Percentiles rank a stretch among this genome's conserved stretches.
These are phyloP conservation scores for Fusarium sp. DNA, from an alignment of 2,329 filamentous ascomycete genomes.

Conservation along the genomic window DNA sequence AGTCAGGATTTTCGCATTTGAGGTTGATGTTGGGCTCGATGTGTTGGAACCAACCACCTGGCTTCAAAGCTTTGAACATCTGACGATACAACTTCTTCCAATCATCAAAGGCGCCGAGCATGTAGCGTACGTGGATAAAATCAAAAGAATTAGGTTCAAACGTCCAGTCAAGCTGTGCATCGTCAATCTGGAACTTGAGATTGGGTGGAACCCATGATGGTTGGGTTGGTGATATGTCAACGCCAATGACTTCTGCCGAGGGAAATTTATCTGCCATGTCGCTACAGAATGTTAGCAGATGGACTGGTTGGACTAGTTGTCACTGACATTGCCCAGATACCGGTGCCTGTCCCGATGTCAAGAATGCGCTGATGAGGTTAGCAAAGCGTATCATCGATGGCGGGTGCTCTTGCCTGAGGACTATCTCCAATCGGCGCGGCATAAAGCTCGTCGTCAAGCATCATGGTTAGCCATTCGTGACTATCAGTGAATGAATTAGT, in stretches of 20 bases:
- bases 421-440: slow-evolving; percentile 14
- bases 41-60: slow-evolving; percentile 37
- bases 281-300: neutral
- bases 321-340: slow-evolving; percentile 31
- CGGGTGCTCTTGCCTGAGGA: slow-evolving; percentile 7
- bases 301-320: fast-evolving
- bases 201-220: slow-evolving; percentile 11
- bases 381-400: fast-evolving
- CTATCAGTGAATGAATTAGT: neutral
- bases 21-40: slow-evolving; percentile 32
- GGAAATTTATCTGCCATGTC: slow-evolving; percentile 34
- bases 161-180: slow-evolving; percentile 25
- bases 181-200: slow-evolving; percentile 26
- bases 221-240: slow-evolving; percentile 17
- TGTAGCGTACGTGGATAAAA: slow-evolving; percentile 35
- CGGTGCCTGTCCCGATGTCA: slow-evolving; percentile 23
- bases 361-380: slow-evolving; percentile 18
- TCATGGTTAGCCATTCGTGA: slow-evolving; percentile 36
- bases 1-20: slow-evolving; percentile 21
- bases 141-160: slow-evolving; percentile 27
- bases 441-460: slow-evolving; percentile 32
- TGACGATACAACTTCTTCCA: slow-evolving; percentile 30
- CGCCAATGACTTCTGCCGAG: slow-evolving; percentile 22
- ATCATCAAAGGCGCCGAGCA: slow-evolving; percentile 34
- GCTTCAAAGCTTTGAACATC: slow-evolving; percentile 27